Evolutionary conservation across 305 asterid species (phyloP), one percentile per base, ranked within the genome.

Genomic region (Euphrasia arctica): DNA sequence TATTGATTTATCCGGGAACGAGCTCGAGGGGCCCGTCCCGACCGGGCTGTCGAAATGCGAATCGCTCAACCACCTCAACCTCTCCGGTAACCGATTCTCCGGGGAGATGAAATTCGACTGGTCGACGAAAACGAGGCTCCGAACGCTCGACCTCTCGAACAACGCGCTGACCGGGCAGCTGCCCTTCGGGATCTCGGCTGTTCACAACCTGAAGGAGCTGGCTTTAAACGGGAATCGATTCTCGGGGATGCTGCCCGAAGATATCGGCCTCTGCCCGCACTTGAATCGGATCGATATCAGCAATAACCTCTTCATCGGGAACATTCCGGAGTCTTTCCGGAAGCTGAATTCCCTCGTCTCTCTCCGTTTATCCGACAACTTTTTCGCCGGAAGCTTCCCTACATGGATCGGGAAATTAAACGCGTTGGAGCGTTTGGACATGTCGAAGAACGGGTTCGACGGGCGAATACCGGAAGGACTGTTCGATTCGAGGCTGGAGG

Each of bases 261-360:
- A 93, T 67, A 78, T 90, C 62, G 96, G 99, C 8, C 58, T 74
- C 0, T 88, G 96, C 45, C 95, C 89, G 11, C 97, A 93, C 64
- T 51, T 93, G 59, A 78, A 11, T 13, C 70, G 34, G 9, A 6
- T 93, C 28, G 97, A 93, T 63, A 57, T 85, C 2, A 75, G 91
- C 77, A 31, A 65, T 31, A 93, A 93, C 72, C 65, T 49, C 10
- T 74, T 93, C 32, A 72, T 81, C 0, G 95, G 88, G 10, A 49
- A 15, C 31, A 29, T 86, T 43, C 95, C 98, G 1, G 76, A 59
- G 15, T 83, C 96, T 9, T 32, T 90, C 31, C 88, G 80, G 52
- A 70, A 43, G 74, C 82, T 88, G 4, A 75, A 68, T 2, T 68
- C 67, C 11, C 81, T 90, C 49, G 57, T 22, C 1, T 69, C 60